Conservation (phyloP, 2,329 filamentous ascomycete genomes). For the Curvularia lunata region DNA sequence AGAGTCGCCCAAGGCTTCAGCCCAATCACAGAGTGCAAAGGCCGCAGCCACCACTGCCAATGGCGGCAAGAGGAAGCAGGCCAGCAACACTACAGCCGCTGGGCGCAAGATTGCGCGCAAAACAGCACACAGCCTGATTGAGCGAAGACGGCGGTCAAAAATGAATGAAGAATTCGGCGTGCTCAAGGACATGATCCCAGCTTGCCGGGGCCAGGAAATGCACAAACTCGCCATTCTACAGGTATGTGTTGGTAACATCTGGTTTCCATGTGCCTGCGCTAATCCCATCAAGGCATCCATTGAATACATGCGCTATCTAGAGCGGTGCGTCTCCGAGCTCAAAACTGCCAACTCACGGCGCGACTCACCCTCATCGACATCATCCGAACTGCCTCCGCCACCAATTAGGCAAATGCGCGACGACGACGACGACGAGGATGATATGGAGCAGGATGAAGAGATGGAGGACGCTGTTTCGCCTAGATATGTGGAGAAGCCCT, state of each 20-base stretch:
- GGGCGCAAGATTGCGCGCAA: conserved; percentile 95
- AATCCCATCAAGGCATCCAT: conserved; percentile 75
- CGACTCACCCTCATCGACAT: conserved; percentile 33
- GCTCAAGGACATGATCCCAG: conserved; percentile 93
- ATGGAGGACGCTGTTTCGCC: conserved; percentile 49
- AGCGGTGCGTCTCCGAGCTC: conserved; percentile 82
- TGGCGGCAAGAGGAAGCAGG: conserved; percentile 75
- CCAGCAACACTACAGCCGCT: conserved; percentile 72
- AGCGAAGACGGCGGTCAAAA: conserved; percentile 86
- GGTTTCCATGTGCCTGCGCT: neutral
- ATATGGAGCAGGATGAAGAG: conserved; percentile 58
- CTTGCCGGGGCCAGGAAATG: conserved; percentile 93
- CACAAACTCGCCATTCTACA: conserved; percentile 95
- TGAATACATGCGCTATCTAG: conserved; percentile 92
- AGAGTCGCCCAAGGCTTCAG: conserved; percentile 30
- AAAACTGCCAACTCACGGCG: conserved; percentile 57
- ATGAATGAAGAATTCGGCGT: conserved; percentile 99
- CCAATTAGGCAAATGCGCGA: conserved; percentile 23
- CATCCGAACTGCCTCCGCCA: conserved; percentile 35
- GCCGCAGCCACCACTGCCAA: conserved; percentile 30
- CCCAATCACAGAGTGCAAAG: conserved; percentile 31
- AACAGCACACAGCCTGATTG: conserved; percentile 94
- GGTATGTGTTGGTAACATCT: conserved; percentile 57
- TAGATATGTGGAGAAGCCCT: conserved; percentile 23
- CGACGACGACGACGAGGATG: conserved; percentile 53